A percentile compares a stretch with the other conserved stretches of the same genome.
Evolutionary conservation across 148 eudicot species (phyloP).

Genomic region (Amaranthus palmeri): DNA sequence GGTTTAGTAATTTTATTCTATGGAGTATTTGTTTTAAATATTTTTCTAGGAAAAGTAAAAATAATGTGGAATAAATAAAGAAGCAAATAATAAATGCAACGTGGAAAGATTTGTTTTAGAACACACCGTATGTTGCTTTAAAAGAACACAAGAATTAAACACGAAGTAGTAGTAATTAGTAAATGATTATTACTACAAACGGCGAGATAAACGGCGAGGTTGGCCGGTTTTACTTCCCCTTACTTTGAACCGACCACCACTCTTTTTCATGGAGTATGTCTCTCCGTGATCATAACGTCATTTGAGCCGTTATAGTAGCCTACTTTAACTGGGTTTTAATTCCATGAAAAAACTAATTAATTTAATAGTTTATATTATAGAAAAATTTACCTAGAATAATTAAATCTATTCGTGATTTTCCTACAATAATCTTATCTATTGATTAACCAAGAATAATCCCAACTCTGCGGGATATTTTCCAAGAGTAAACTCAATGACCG

Average conservation of each 20-base stretch:
- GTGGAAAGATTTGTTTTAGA: slow-evolving; percentile 10
- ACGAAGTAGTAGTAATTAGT: background rate
- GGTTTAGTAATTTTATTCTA: no score
- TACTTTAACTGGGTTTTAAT: no score
- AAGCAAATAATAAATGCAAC: slow-evolving; percentile 17
- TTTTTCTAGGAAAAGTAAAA: background rate
- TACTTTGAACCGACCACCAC: slow-evolving; percentile 32
- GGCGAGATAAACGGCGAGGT: slow-evolving; percentile 42
- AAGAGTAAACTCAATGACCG: no score
- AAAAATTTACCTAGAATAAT: no score
- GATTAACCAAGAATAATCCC: no score
- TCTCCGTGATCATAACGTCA: slow-evolving; percentile 8
- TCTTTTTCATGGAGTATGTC: slow-evolving; percentile 12
- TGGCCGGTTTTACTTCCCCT: slow-evolving; percentile 34
- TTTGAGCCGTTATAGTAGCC: slow-evolving; percentile 21
- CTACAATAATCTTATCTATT: no score
- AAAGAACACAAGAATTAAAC: background rate
- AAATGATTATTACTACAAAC: slow-evolving; percentile 6
- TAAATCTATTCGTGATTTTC: no score
- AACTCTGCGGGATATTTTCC: no score
- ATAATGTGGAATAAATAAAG: background rate
- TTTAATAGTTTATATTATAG: no score
- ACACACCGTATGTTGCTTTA: slow-evolving; percentile 12
- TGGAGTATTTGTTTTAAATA: background rate
- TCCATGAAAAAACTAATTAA: background rate